Base-by-base conservation (phyloP, 1,284 basidiomycete genomes). In the Apiotrichum sp. region DNA sequence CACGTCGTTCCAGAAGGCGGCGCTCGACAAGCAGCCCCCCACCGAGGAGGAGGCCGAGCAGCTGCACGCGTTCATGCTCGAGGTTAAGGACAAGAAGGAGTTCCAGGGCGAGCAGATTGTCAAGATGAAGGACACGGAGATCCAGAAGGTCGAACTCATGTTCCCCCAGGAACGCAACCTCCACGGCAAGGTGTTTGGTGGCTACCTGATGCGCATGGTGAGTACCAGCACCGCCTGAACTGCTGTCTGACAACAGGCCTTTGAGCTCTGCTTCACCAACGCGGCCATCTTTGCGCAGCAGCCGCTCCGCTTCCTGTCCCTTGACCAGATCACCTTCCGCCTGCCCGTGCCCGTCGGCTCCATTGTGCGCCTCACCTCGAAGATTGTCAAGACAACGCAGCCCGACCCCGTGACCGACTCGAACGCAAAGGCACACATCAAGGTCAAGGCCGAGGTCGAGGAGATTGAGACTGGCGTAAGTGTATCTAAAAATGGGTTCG, bases 131-230 rank as follows among this genome's bases (percentile, higher is more conserved):
- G 69, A 75, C 41, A 76, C 74, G 0, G 66, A 73, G 58, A 64
- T 57, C 32, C 65, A 62, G 51, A 66, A 47, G 53, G 70, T 60
- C 31, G 64, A 66, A 50, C 76, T 89, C 51, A 89, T 89, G 86
- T 89, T 89, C 69, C 88, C 88, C 0, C 88, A 89, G 76, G 87
- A 89, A 69, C 80, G 88, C 66, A 90, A 91, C 67, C 80, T 89
- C 3, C 88, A 90, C 69, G 85, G 86, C 62, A 89, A 89, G 69
- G 80, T 89, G 8, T 89, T 90, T 66, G 87, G 87, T 77, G 83
- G 82, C 72, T 72, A 81, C 61, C 68, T 84, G 43, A 83, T 84
- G 82, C 77, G 86, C 29, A 76, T 87, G 46, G 86, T 84, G 62
- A 63, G 67, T 59, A 3, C 32, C 43, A 50, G 3, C 6, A 40